Conservation (phyloP, 176 grass and related monocot genomes). For the Carex pumila region DNA sequence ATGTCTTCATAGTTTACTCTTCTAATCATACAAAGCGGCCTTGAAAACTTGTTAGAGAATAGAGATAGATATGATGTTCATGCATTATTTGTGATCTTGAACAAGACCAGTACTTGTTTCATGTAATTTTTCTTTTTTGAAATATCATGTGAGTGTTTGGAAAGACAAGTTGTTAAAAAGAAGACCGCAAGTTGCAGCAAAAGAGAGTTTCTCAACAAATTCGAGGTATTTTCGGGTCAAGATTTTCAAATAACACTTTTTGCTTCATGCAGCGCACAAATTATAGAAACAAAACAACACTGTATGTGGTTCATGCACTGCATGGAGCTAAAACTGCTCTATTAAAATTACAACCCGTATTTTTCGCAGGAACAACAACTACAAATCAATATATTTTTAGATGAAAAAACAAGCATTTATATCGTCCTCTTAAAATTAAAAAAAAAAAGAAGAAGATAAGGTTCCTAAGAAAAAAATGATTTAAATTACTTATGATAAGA, state of each 20-base stretch:
- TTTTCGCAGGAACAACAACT: no score
- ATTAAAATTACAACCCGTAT: no score
- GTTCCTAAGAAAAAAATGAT: neutral
- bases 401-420: neutral
- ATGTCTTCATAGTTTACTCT: neutral
- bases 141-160: neutral
- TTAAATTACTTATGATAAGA: neutral
- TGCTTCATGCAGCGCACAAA: no score
- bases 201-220: neutral
- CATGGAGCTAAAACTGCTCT: no score
- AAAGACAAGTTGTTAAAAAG: neutral
- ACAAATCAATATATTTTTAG: neutral
- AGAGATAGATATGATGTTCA: no score
- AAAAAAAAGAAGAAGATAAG: no score
- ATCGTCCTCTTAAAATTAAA: neutral
- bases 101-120: neutral
- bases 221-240: neutral
- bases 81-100: neutral
- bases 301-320: no score
- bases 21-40: neutral
- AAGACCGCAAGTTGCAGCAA: neutral
- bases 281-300: no score
- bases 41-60: neutral
- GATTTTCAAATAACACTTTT: no score
- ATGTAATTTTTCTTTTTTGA: neutral